These are phyloP conservation scores for Urtica urens DNA, from an alignment of 306 rosid species.

Conservation along the genomic window DNA sequence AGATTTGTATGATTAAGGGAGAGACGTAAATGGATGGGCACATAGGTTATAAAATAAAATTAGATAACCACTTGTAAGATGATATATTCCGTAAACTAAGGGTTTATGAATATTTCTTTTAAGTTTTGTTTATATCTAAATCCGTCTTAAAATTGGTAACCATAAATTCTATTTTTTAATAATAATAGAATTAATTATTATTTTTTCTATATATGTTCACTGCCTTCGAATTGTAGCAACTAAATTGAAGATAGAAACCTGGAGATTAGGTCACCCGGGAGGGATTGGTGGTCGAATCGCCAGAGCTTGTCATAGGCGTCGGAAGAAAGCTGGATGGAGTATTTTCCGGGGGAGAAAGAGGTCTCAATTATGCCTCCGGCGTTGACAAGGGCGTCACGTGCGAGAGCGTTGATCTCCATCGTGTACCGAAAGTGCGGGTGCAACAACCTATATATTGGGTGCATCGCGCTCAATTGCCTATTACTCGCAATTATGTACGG, in stretches of 20 bases:
- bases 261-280: constrained; percentile 31
- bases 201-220: too few species aligned
- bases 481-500: constrained; percentile 30
- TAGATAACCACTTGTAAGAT: too few species aligned
- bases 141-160: too few species aligned
- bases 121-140: too few species aligned
- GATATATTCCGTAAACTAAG: too few species aligned
- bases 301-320: constrained; percentile 23
- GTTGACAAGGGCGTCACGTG: constrained; percentile 24
- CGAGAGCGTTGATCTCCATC: constrained; percentile 32
- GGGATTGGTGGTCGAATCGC: constrained; percentile 29
- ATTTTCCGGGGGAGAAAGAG: constrained; percentile 19
- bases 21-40: too few species aligned
- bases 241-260: constrained; percentile 14
- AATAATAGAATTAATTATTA: too few species aligned
- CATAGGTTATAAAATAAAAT: too few species aligned
- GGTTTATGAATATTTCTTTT: too few species aligned
- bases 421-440: constrained; percentile 39
- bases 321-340: constrained; percentile 23
- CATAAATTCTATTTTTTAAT: too few species aligned
- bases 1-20: too few species aligned
- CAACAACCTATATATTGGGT: constrained; percentile 27
- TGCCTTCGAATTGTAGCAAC: too few species aligned
- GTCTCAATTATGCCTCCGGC: constrained; percentile 29
- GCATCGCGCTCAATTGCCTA: constrained; percentile 30